Conservation (phyloP, 2,329 filamentous ascomycete genomes). For the Penicillium sp. region DNA sequence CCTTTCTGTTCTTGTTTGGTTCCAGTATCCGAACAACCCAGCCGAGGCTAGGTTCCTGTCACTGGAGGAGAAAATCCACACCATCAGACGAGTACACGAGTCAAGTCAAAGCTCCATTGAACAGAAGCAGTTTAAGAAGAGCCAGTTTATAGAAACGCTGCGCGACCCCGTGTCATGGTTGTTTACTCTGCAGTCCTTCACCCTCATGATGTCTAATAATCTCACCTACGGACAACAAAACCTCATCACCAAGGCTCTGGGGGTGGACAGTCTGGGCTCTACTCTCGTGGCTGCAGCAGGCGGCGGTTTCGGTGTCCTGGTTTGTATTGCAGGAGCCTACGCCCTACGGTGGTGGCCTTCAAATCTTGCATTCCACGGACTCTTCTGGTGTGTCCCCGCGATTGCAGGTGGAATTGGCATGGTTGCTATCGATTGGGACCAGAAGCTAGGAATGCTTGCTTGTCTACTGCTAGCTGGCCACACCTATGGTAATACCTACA, state of each 20-base stretch:
- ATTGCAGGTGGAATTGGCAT: constrained; percentile 30
- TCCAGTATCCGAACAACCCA: constrained; percentile 19
- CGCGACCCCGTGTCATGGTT: constrained; percentile 32
- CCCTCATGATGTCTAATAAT: constrained; percentile 37
- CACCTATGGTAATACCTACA: constrained; percentile 38
- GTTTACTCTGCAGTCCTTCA: constrained; percentile 25
- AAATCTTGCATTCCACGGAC: constrained; percentile 31
- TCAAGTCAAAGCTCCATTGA: constrained; percentile 19
- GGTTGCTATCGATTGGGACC: constrained; percentile 31
- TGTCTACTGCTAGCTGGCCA: constrained; percentile 32
- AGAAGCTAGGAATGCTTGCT: constrained; percentile 30
- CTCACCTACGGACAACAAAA: constrained; percentile 42
- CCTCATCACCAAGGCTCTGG: constrained; percentile 37
- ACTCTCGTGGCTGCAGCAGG: constrained; percentile 42
- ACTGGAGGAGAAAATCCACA: constrained; percentile 14
- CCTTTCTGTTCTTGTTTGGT: constrained; percentile 21
- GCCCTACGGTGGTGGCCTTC: constrained; percentile 32
- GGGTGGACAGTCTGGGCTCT: constrained; percentile 39
- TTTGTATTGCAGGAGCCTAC: constrained; percentile 35
- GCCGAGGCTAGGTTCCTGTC: constrained; percentile 14
- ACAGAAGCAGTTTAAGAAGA: constrained; percentile 20
- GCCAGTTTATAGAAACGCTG: constrained; percentile 15
- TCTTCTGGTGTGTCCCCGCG: constrained; percentile 34
- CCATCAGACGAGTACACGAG: constrained; percentile 16
- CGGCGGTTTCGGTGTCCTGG: constrained; percentile 35